phyloP scores from a whole-genome alignment of 495 filamentous ascomycete genomes.

The Bombardia bombarda region DNA sequence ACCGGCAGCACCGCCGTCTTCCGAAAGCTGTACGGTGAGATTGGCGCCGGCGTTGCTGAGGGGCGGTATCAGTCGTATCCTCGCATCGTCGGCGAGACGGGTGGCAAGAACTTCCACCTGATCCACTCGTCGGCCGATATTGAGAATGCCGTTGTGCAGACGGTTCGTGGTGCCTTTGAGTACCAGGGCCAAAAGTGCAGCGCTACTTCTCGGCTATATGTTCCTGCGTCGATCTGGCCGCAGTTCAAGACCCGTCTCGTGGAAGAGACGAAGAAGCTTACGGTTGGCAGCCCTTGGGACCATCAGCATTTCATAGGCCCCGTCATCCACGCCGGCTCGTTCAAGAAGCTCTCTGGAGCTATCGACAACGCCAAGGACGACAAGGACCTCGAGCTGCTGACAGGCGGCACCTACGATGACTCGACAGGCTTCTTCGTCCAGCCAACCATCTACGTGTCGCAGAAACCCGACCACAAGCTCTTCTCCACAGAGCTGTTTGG shows the following conservation, averaged over 20 bases:
- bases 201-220: conserved; percentile 69
- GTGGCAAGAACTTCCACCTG: conserved; percentile 89
- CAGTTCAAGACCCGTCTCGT: conserved; percentile 56
- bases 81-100: conserved; percentile 77
- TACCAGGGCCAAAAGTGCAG: conserved; percentile 89
- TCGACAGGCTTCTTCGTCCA: conserved; percentile 62
- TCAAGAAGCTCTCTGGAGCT: conserved; percentile 58
- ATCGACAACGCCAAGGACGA: conserved; percentile 66
- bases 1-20: conserved; percentile 79
- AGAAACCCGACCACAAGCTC: conserved; percentile 54
- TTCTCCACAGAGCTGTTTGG: conserved; percentile 72
- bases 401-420: conserved; percentile 62
- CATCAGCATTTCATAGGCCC: conserved; percentile 68
- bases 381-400: conserved; percentile 51
- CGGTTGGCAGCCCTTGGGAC: conserved; percentile 60
- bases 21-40: conserved; percentile 62
- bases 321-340: conserved; percentile 65
- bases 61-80: conserved; percentile 68
- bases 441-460: conserved; percentile 62
- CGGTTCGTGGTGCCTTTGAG: conserved; percentile 80
- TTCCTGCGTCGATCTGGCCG: conserved; percentile 62
- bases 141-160: conserved; percentile 68
- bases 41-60: conserved; percentile 60
- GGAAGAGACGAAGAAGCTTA: conserved; percentile 56
- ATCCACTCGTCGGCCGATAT: conserved; percentile 68